A percentile compares a stretch with the other conserved stretches of the same genome.
Evolutionary conservation across 2,329 filamentous ascomycete species (phyloP).

Genomic region (Aspergillus fumigatiaffinis): DNA sequence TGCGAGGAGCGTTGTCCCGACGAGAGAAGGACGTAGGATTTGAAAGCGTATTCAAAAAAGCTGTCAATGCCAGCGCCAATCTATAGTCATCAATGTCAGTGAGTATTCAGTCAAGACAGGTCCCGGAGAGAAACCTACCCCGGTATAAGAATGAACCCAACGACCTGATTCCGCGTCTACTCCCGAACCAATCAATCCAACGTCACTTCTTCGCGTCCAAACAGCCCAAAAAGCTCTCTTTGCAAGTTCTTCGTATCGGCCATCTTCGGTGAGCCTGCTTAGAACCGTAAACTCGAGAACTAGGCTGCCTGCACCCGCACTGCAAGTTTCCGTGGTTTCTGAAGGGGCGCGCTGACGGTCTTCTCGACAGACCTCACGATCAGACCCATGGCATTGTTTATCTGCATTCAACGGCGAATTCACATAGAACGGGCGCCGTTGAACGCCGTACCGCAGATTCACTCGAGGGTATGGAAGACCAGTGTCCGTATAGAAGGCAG

Average conservation of each 20-base stretch:
- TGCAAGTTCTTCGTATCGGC: slow-evolving; percentile 80
- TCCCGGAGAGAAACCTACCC: slow-evolving; percentile 39
- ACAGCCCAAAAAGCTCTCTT: slow-evolving; percentile 96
- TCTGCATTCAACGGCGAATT: slow-evolving; percentile 72
- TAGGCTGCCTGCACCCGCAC: slow-evolving; percentile 90
- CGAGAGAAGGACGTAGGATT: slow-evolving; percentile 86
- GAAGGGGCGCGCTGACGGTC: slow-evolving; percentile 26
- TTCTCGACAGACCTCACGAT: slow-evolving; percentile 44
- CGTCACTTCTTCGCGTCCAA: slow-evolving; percentile 81
- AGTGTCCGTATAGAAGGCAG: slow-evolving; percentile 86
- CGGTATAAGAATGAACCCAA: slow-evolving; percentile 86
- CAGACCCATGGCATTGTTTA: slow-evolving; percentile 40
- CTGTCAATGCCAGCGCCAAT: slow-evolving; percentile 96
- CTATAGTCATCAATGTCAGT: slow-evolving; percentile 18
- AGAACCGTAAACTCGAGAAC: slow-evolving; percentile 90
- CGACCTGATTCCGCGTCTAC: slow-evolving; percentile 87
- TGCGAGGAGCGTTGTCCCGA: slow-evolving; percentile 52
- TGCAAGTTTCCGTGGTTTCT: slow-evolving; percentile 94
- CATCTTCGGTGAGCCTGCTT: slow-evolving; percentile 80
- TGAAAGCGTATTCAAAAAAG: slow-evolving; percentile 97
- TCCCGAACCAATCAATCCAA: slow-evolving; percentile 83
- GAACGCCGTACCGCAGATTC: slow-evolving; percentile 80
- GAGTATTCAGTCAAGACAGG: not conserved
- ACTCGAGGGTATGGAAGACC: slow-evolving; percentile 93
- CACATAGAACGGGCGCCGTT: slow-evolving; percentile 67